Percentiles rank a stretch among this genome's conserved stretches.
These are phyloP conservation scores for Solanum hybrid DNA, from an alignment of 305 asterid species.

Conservation along the genomic window DNA sequence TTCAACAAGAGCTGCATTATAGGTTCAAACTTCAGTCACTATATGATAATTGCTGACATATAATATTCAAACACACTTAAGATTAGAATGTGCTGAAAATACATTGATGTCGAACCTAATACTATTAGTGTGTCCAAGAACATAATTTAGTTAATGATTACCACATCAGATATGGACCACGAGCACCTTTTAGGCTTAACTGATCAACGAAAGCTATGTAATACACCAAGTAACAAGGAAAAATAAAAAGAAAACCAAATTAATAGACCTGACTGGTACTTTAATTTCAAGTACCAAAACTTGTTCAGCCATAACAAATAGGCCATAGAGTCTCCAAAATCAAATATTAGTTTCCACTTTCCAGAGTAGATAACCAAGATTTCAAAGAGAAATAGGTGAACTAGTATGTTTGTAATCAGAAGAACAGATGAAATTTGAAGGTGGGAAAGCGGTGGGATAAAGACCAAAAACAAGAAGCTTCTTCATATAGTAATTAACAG, in stretches of 20 bases:
- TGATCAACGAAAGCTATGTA: not conserved
- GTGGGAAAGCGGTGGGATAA: not conserved
- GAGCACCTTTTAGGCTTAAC: not conserved
- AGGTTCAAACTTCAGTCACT: not conserved
- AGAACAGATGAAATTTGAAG: not conserved
- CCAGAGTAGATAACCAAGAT: not conserved
- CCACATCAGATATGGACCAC: not conserved
- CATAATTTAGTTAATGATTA: not conserved
- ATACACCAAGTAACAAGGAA: not conserved
- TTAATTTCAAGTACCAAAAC: not conserved
- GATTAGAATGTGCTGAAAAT: not conserved
- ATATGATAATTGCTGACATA: not conserved
- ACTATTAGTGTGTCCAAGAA: not conserved
- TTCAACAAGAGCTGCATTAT: conserved; percentile 57
- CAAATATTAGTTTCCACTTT: not conserved
- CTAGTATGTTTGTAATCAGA: not conserved
- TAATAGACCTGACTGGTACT: not conserved
- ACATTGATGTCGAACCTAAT: not conserved
- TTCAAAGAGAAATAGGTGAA: not conserved
- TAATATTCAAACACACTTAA: not conserved
- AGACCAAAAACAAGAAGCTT: not conserved
- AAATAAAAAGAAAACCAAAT: not conserved
- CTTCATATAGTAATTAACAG: not conserved
- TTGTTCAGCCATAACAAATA: not conserved
- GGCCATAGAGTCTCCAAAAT: not conserved